Evolutionary conservation across 208 protist genomes (phyloP).

Genomic region (Sergeia podlipaevii): DNA sequence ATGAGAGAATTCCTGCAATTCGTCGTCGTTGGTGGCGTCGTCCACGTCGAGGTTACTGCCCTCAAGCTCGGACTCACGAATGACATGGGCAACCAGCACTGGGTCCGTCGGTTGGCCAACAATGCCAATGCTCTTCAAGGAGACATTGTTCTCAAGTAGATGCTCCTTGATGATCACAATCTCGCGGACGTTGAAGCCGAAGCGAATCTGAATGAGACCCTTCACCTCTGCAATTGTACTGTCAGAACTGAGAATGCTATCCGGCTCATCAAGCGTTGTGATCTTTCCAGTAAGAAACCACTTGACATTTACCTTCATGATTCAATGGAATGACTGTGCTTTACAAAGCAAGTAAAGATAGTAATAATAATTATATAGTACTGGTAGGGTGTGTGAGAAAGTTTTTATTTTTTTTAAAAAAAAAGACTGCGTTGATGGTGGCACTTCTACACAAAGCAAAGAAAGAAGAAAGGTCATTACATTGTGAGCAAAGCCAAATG

Average conservation of each 20-base stretch:
- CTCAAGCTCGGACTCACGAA: constrained; percentile 51
- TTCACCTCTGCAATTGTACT: constrained; percentile 78
- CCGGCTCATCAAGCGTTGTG: constrained; percentile 45
- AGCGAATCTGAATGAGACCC: constrained; percentile 77
- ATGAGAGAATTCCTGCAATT: constrained; percentile 75
- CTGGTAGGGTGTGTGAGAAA: not conserved
- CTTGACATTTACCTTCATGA: constrained; percentile 64
- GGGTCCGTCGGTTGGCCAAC: constrained; percentile 35
- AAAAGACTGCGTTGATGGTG: constrained; percentile 1
- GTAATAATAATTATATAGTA: not conserved
- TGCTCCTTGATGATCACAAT: constrained; percentile 48
- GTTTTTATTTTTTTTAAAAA: not conserved
- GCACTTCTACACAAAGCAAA: constrained; percentile 2
- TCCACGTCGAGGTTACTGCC: constrained; percentile 39
- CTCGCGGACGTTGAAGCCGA: constrained; percentile 67
- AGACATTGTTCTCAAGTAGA: constrained; percentile 49
- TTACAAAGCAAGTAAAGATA: no score
- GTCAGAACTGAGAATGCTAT: constrained; percentile 58
- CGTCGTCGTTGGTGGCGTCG: constrained; percentile 53
- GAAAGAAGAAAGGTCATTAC: not conserved
- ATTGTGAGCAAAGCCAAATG: not conserved
- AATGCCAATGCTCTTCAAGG: constrained; percentile 41
- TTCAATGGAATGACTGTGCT: not conserved
- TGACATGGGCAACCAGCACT: constrained; percentile 48
- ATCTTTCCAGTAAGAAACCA: constrained; percentile 74